A percentile compares a stretch with the other conserved stretches of the same genome.
Evolutionary conservation across 2,329 filamentous ascomycete species (phyloP).

Genomic region (Hymenoscyphus albidus): DNA sequence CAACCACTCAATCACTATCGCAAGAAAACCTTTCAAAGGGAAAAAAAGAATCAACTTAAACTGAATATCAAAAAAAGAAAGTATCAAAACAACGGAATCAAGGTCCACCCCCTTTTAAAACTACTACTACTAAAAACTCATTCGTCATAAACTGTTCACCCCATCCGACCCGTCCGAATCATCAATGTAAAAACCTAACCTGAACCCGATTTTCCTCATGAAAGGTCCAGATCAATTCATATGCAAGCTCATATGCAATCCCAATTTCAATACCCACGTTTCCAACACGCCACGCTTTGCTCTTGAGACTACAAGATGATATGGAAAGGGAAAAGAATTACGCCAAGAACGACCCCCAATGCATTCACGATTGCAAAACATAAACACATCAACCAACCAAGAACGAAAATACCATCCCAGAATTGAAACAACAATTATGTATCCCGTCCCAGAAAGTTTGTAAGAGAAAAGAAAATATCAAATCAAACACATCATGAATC

Average conservation of each 20-base stretch:
- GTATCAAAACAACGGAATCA: neutral
- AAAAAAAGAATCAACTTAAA: neutral
- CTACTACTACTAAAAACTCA: neutral
- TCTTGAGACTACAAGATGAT: neutral
- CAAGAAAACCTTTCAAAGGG: neutral
- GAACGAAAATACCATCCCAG: neutral
- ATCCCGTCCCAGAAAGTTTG: neutral
- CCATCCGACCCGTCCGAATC: neutral
- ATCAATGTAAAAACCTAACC: neutral
- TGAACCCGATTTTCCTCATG: neutral
- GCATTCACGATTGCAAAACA: neutral
- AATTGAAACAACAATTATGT: constrained; percentile 1
- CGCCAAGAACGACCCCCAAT: constrained; percentile 7
- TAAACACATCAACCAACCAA: neutral
- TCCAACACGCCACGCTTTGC: neutral
- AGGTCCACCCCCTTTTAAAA: neutral
- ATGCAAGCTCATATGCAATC: neutral
- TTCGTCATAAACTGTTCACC: neutral
- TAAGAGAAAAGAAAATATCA: neutral
- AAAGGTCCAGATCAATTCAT: neutral
- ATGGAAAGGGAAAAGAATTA: neutral
- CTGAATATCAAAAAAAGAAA: neutral
- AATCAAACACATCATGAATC: constrained; percentile 16
- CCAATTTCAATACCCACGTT: neutral
- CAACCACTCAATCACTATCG: neutral